These are phyloP conservation scores for Cupressus sempervirens DNA, from an alignment of 75 land plant species.

Conservation along the genomic window DNA sequence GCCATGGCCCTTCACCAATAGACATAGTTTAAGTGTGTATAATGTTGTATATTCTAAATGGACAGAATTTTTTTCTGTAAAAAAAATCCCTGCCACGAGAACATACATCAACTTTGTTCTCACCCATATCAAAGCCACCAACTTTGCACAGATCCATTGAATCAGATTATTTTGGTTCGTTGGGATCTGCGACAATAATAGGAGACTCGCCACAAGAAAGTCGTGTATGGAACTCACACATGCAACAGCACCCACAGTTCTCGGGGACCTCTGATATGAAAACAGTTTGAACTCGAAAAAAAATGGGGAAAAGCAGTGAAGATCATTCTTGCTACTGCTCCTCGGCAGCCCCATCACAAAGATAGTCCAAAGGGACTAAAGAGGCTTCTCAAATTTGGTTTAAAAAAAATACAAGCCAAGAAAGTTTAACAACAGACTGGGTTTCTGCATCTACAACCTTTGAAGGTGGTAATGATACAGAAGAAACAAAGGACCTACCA, in stretches of 20 bases:
- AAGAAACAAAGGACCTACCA: constrained; percentile 57
- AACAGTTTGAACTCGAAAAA: constrained; percentile 2
- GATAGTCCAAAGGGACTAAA: constrained; percentile 81
- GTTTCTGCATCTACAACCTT: constrained; percentile 77
- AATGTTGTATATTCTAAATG: background rate
- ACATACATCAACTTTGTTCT: constrained; percentile 6
- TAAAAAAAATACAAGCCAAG: constrained; percentile 63
- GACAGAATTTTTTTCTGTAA: constrained; percentile 13
- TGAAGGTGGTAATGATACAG: constrained; percentile 91
- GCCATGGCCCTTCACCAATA: background rate
- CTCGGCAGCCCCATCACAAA: constrained; percentile 37
- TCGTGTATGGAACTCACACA: background rate
- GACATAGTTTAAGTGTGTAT: background rate
- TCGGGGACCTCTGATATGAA: background rate
- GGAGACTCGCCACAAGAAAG: background rate
- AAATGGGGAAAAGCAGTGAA: constrained; percentile 39
- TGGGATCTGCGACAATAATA: background rate
- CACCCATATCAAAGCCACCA: background rate
- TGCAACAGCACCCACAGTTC: background rate
- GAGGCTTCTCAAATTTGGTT: constrained; percentile 82
- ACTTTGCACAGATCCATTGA: constrained; percentile 8
- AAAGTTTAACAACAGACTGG: constrained; percentile 44
- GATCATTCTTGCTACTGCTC: constrained; percentile 26
- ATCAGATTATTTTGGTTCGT: constrained; percentile 12
- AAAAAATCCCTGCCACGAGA: constrained; percentile 28